phyloP scores from a whole-genome alignment of 2,329 filamentous ascomycete genomes.

The Hortaea werneckii region DNA sequence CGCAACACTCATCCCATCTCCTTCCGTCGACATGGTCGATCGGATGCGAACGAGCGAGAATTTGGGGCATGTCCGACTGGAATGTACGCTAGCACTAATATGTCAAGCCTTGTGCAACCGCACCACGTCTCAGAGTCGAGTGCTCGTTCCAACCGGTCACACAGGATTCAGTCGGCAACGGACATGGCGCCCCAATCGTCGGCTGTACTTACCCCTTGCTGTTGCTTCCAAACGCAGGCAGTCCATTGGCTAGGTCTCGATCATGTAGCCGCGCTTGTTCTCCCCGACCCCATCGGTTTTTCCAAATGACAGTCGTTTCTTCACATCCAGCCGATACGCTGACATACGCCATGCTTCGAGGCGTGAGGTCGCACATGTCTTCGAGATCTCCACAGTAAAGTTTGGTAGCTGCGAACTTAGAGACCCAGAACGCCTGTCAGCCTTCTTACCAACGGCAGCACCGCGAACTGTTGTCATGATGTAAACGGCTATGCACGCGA shows the following conservation, averaged over 20 bases:
- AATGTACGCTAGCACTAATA: constrained; percentile 17
- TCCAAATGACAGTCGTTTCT: no score
- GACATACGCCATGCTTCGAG: constrained; percentile 20
- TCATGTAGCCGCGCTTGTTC: no score
- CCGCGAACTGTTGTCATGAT: no score
- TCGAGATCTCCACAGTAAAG: constrained; percentile 8
- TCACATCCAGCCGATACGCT: constrained; percentile 2
- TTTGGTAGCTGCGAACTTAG: constrained; percentile 13
- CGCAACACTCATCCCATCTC: neutral
- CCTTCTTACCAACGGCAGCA: constrained; percentile 3
- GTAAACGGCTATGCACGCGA: no score
- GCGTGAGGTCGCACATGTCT: constrained; percentile 12
- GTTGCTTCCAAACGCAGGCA: no score
- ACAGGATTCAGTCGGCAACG: constrained; percentile 7
- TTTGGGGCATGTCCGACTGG: constrained; percentile 7
- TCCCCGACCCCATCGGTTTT: no score
- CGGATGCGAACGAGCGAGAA: constrained; percentile 15
- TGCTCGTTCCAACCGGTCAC: constrained; percentile 13
- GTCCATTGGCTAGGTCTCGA: no score
- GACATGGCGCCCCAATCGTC: constrained; percentile 14
- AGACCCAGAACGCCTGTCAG: constrained; percentile 6
- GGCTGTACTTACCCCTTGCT: constrained; percentile 15
- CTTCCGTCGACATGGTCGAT: constrained; percentile 1
- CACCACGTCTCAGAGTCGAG: constrained; percentile 15
- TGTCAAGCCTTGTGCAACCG: constrained; percentile 18